Base-by-base conservation (phyloP, 106 monocot species). In the Apostasia ramifera region DNA sequence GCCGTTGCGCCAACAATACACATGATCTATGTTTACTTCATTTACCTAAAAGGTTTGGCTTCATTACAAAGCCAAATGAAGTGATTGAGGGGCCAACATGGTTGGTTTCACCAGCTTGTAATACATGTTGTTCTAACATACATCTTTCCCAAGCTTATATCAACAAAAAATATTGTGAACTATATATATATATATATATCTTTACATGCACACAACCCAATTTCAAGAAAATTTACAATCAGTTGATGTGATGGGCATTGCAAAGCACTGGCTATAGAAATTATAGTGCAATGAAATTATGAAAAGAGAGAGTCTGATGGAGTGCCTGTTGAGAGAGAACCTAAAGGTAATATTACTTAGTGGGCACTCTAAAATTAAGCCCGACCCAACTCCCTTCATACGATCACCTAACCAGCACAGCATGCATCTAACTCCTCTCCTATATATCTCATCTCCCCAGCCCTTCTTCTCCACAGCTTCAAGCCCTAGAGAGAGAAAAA, bases 291-390 rank as follows among this genome's bases (percentile, higher is more conserved):
- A 38, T 26, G 15, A 57, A 57, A 57, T 5, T 2, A 59, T 39
- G 8, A 58, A 40, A 56, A n/a, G n/a, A 56, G n/a, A 15, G 69
- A 40, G n/a, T 3, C 39, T 2, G 11, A 40, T 69, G 43, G 4
- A 43, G 3, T n/a, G n/a, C n/a, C n/a, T n/a, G n/a, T n/a, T n/a
- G n/a, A n/a, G 4, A 43, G 3, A 1, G 37, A 3, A 43, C 0
- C 26, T 26, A 4, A 53, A 47, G 50, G 44, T 13, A 53, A 2
- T 53, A n/a, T 80, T 76, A 44, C 75, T 83, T 83, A 67, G 46
- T 54, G 3, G 54, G 14, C 74, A 82, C 78, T 82, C 78, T 66
- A 82, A 78, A 74, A 50, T 70, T 78, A 57, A 62, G 70, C 66
- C 61, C 44, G 74, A 82, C 69, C 82, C 54, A 74, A 74, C 74